phyloP scores from a whole-genome alignment of 345 rosid genomes.

The Erodium maritimum region DNA sequence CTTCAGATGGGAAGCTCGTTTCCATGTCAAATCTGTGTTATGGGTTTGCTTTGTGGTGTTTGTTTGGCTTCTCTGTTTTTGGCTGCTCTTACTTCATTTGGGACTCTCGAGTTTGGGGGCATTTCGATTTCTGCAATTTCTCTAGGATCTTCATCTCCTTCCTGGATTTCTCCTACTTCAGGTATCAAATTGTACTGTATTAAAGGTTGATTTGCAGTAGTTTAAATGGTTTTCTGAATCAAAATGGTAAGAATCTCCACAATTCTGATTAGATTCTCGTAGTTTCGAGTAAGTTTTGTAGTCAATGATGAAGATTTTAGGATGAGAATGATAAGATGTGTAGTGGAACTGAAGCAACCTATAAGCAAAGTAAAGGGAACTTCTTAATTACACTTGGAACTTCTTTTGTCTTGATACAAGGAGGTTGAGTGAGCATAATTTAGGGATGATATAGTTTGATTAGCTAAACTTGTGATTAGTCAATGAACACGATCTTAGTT shows the following conservation, averaged over 20 bases:
- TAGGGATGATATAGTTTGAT: slow-evolving; percentile 6
- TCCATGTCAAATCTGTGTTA: slow-evolving; percentile 81
- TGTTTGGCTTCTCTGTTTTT: slow-evolving; percentile 77
- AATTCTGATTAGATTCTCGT: background rate
- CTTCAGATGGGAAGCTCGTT: slow-evolving; percentile 75
- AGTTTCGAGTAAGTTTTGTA: background rate
- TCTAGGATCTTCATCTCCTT: slow-evolving; percentile 30
- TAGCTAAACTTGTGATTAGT: background rate
- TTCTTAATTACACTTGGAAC: slow-evolving; percentile 7
- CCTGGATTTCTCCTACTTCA: slow-evolving; percentile 35
- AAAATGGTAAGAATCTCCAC: background rate
- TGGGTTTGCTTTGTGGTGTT: slow-evolving; percentile 79
- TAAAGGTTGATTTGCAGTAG: background rate
- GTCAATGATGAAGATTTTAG: slow-evolving; percentile 7
- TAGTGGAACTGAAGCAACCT: slow-evolving; percentile 28
- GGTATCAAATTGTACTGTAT: background rate
- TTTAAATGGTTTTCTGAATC: too few species aligned
- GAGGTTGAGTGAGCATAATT: background rate
- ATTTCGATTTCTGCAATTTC: slow-evolving; percentile 39
- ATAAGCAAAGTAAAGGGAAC: slow-evolving; percentile 10
- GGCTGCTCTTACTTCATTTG: slow-evolving; percentile 74
- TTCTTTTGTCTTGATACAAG: background rate
- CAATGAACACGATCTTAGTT: too few species aligned
- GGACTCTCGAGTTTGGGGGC: slow-evolving; percentile 38
- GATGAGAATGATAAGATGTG: slow-evolving; percentile 23